Conservation (phyloP, 495 filamentous ascomycete species). For the Trichoderma parareesei region DNA sequence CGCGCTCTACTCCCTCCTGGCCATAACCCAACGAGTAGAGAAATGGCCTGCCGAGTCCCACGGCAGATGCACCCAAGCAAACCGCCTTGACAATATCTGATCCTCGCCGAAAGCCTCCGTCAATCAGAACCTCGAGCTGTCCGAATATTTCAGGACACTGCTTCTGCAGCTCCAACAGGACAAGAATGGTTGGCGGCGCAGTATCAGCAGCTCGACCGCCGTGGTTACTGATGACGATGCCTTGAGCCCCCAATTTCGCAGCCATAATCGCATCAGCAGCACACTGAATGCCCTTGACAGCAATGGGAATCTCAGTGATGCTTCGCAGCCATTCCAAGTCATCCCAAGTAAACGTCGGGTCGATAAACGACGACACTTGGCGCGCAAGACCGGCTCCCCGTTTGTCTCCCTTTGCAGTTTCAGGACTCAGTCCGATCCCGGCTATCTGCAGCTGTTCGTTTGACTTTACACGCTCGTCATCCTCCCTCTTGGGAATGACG, state of each 20-base stretch:
- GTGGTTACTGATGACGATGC: slow-evolving; percentile 59
- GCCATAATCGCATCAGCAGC: slow-evolving; percentile 52
- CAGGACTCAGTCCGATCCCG: background rate
- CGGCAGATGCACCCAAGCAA: slow-evolving; percentile 55
- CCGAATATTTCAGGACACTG: slow-evolving; percentile 52
- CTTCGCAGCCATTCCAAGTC: slow-evolving; percentile 47
- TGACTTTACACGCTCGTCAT: slow-evolving; percentile 44
- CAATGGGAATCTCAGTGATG: slow-evolving; percentile 39
- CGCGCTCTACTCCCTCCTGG: slow-evolving; percentile 63
- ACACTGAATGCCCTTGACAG: slow-evolving; percentile 59
- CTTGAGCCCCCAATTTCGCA: slow-evolving; percentile 46
- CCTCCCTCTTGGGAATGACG: slow-evolving; percentile 46
- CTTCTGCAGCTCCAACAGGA: slow-evolving; percentile 56
- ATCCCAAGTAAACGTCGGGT: slow-evolving; percentile 60
- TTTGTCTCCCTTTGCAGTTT: slow-evolving; percentile 35
- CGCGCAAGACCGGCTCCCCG: slow-evolving; percentile 58
- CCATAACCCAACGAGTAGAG: slow-evolving; percentile 63
- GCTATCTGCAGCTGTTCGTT: slow-evolving; percentile 22
- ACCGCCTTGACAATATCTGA: slow-evolving; percentile 64
- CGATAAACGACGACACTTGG: slow-evolving; percentile 57
- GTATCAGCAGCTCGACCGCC: slow-evolving; percentile 64
- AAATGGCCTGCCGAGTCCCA: slow-evolving; percentile 56
- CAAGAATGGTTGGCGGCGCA: slow-evolving; percentile 49
- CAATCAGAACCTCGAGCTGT: slow-evolving; percentile 55
- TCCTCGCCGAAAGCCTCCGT: slow-evolving; percentile 58